A percentile compares a stretch with the other conserved stretches of the same genome.
These are phyloP conservation scores for Globisporangium orthogonon DNA, from an alignment of 352 stramenopile species.

Conservation along the genomic window DNA sequence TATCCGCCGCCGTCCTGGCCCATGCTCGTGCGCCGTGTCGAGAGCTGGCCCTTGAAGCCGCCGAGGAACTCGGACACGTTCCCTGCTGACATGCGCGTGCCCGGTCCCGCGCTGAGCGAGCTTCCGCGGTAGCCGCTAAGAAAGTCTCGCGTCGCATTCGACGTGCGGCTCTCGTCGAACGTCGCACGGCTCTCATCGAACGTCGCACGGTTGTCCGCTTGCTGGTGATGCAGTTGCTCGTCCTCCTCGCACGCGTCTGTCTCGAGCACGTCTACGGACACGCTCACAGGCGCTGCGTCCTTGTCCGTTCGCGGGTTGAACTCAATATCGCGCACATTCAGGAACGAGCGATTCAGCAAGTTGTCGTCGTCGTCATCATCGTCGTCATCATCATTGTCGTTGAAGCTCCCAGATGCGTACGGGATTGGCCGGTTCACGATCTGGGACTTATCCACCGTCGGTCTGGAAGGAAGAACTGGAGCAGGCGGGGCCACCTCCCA, in stretches of 20 bases:
- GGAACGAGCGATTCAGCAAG: conserved; percentile 36
- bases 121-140: neutral
- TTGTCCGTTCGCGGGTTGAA: conserved; percentile 17
- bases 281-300: conserved; percentile 11
- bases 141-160: neutral
- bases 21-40: conserved; percentile 20
- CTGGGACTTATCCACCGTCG: conserved; percentile 6
- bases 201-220: conserved; percentile 1
- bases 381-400: conserved; percentile 18
- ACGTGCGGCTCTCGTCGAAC: conserved; percentile 3
- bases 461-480: neutral
- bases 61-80: conserved; percentile 63
- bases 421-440: conserved; percentile 17
- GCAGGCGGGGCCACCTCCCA: conserved; percentile 18
- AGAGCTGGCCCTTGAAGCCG: conserved; percentile 52
- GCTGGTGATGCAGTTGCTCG: conserved; percentile 6
- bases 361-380: conserved; percentile 55
- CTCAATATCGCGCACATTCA: conserved; percentile 49
- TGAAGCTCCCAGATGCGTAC: conserved; percentile 2
- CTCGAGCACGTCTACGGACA: conserved; percentile 6
- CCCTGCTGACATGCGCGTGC: conserved; percentile 31
- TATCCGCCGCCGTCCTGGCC: conserved; percentile 23
- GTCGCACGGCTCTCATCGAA: conserved; percentile 5
- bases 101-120: conserved; percentile 11
- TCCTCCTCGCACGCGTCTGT: conserved; percentile 3